Conservation (phyloP, 805 yeast species). For the Metahyphopichia silvanorum region DNA sequence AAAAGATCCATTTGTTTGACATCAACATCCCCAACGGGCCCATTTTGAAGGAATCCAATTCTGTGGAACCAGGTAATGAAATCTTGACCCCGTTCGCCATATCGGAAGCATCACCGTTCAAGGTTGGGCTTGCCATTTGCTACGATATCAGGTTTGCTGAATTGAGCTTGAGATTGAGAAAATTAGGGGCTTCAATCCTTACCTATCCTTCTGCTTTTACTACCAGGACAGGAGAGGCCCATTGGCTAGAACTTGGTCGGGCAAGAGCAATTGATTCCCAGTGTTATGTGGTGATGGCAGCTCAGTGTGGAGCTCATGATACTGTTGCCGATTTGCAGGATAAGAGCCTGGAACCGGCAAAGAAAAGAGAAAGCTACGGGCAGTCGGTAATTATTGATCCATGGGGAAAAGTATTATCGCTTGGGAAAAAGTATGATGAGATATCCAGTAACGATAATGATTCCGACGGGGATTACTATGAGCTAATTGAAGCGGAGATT, state of each 20-base stretch:
- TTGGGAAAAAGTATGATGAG: slow-evolving; percentile 31
- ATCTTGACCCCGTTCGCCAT: slow-evolving; percentile 58
- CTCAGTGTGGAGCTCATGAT: slow-evolving; percentile 79
- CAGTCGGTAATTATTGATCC: slow-evolving; percentile 87
- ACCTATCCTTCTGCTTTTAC: slow-evolving; percentile 94
- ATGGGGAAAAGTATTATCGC: slow-evolving; percentile 77
- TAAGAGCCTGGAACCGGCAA: too few species aligned
- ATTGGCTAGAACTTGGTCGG: slow-evolving; percentile 77
- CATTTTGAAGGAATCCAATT: slow-evolving; percentile 66
- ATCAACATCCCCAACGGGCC: slow-evolving; percentile 84
- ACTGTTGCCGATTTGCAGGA: slow-evolving; percentile 38
- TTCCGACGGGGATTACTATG: slow-evolving; percentile 35
- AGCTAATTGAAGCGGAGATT: slow-evolving; percentile 60
- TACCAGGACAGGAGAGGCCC: slow-evolving; percentile 84
- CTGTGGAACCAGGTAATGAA: slow-evolving; percentile 74
- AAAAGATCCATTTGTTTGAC: slow-evolving; percentile 86
- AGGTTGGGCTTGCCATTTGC: slow-evolving; percentile 72
- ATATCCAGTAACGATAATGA: slow-evolving; percentile 29
- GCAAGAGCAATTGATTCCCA: slow-evolving; percentile 91
- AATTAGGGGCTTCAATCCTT: slow-evolving; percentile 70
- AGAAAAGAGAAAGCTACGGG: slow-evolving; percentile 74
- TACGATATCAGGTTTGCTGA: slow-evolving; percentile 90
- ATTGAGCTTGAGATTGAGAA: slow-evolving; percentile 59
- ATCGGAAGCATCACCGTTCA: slow-evolving; percentile 16
- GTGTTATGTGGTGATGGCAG: slow-evolving; percentile 83